Base-by-base conservation (phyloP, 495 filamentous ascomycete species). In the Glarea lozoyensis region DNA sequence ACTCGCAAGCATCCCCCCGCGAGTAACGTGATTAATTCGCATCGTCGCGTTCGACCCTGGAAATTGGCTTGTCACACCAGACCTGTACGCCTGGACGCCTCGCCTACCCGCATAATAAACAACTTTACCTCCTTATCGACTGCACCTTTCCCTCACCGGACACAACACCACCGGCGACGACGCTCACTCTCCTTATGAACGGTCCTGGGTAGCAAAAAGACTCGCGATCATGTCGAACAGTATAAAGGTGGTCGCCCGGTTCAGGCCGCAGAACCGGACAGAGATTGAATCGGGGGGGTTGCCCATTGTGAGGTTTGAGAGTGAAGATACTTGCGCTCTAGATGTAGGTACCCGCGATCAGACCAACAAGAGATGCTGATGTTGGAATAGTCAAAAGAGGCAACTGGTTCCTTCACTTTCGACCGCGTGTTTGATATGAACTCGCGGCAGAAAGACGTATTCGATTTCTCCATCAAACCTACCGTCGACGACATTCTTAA, bases 401-500 rank as follows among this genome's bases (percentile, higher is more conserved):
- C 80, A 46, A 62, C 78, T 18, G 89, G 85, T 21, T 70, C 80
- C 60, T 98, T 98, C 60, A 98, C 92, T 40, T 98, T 97, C 62
- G 92, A 98, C 60, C 84, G 90, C 22, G 88, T 97, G 42, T 98
- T 98, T 69, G 84, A 83, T 60, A 96, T 94, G 82, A 68, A 78
- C 60, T 87, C 85, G 44, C 73, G 77, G 49, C 92, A 98, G 60
- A 66, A 65, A 49, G 88, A 97, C 65, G 83, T 98, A 52, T 98
- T 98, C 68, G 82, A 96, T 58, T 98, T 87, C 70, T 97, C 93
- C 17, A 97, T 98, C 61, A 82, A 84, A 40, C 72, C 85, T 6
- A 98, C 92, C 4, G 93, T 98, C 50, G 92, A 97, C 63, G 92
- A 98, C 60, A 94, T 98, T 51, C 73, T 98, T 38, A 93, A 95